These are phyloP conservation scores for Melastoma candidum DNA, from an alignment of 441 rosid genomes.

Conservation along the genomic window DNA sequence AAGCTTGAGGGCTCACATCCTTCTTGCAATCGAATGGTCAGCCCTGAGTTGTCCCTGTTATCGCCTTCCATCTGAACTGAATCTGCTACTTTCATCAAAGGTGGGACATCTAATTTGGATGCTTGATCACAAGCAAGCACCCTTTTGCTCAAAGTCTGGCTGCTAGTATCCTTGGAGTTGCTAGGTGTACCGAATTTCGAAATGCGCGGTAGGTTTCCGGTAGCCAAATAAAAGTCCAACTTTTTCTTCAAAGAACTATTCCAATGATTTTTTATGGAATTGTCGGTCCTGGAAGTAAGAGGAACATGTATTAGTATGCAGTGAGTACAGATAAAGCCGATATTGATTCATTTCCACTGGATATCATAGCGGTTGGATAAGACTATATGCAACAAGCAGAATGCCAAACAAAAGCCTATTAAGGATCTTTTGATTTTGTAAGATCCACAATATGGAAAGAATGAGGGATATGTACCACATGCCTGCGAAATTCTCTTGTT, in stretches of 20 bases:
- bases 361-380: too few relatives aligned
- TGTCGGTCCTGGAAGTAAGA: conserved; percentile 68
- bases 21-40: conserved; percentile 27
- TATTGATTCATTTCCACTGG: too few relatives aligned
- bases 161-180: conserved; percentile 27
- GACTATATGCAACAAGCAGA: too few relatives aligned
- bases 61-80: conserved; percentile 36
- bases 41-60: conserved; percentile 38
- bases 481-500: not conserved
- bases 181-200: conserved; percentile 35
- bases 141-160: conserved; percentile 24
- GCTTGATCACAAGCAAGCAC: conserved; percentile 26
- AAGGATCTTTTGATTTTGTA: too few relatives aligned
- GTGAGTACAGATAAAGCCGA: too few relatives aligned
- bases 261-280: conserved; percentile 97
- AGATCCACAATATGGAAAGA: too few relatives aligned
- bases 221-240: conserved; percentile 54
- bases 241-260: conserved; percentile 97
- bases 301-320: not conserved
- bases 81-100: conserved; percentile 40
- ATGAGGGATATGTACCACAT: not conserved
- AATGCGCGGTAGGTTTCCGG: conserved; percentile 63
- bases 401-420: too few relatives aligned
- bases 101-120: conserved; percentile 42
- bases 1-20: conserved; percentile 36